Evolutionary conservation across 164 flowering plant species (phyloP), one percentile per base, ranked within the genome.

Genomic region (Annona cherimola): DNA sequence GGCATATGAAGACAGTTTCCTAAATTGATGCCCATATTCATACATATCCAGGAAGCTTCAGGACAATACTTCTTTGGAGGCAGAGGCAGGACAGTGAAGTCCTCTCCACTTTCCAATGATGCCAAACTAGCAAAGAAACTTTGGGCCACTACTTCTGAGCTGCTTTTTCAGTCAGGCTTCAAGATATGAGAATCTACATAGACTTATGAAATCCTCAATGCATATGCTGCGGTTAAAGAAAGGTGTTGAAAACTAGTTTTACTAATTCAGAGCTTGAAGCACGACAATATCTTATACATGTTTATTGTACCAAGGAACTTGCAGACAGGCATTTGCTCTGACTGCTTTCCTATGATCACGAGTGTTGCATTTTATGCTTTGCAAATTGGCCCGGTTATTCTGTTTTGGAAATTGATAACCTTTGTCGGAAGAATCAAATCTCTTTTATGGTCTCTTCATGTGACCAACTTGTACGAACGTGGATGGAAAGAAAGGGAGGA

Each of bases 61-160:
- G 98, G 98, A 46, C 55, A 78, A 12, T 91, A 91, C 82, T 93
- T 90, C 63, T 93, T 87, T 71, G 98, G 98, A 60, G 97, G 95
- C 63, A 86, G 79, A 18, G 92, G 98, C 40, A 85, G 94, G 77
- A 84, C 85, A 45, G 71, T 88, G 8, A 73, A 80, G 4, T 90
- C 98, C 11, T 86, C 94, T 20, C 59, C 75, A 12, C 87, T 84
- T 45, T 94, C 98, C 4, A 82, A 83, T 66, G 78, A 87, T 67
- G 18, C 76, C 42, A 82, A 79, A 76, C 87, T 90, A 75, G 86
- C 88, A 16, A 73, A 77, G 69, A 80, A 81, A 73, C 85, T 92
- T 14, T 92, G 98, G 97, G 75, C 59, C 4, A 76, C 80, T 39
- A 87, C 98, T n/a, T 73, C 67, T 54, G 75, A 81, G 69, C 73